Conservation (phyloP, 345 rosid species). For the Gossypium turneri region DNA sequence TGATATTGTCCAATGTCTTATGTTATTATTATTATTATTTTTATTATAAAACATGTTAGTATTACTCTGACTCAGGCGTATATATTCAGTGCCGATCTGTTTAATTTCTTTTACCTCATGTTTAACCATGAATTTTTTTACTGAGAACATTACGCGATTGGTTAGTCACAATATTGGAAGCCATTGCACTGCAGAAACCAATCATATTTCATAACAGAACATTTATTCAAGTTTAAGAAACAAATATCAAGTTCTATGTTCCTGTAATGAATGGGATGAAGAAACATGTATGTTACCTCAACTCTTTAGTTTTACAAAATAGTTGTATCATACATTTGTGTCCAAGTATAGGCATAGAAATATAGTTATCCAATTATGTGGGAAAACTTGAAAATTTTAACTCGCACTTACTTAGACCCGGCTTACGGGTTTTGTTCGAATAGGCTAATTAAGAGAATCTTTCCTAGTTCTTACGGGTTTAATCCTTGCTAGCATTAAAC, state of each 20-base stretch:
- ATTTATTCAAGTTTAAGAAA: neutral
- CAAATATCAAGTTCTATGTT: neutral
- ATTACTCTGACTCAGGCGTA: neutral
- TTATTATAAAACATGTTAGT: neutral
- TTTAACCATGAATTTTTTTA: constrained; percentile 63
- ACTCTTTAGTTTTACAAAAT: too few relatives aligned
- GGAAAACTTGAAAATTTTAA: too few relatives aligned
- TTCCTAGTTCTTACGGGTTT: constrained; percentile 26
- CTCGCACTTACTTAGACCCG: too few relatives aligned
- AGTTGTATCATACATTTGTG: too few relatives aligned
- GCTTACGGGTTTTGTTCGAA: neutral
- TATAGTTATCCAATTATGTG: too few relatives aligned
- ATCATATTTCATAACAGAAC: constrained; percentile 40
- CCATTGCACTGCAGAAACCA: constrained; percentile 90
- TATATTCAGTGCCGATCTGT: neutral
- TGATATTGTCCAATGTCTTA: constrained; percentile 81
- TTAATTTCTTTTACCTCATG: constrained; percentile 37
- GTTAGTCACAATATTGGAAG: constrained; percentile 82
- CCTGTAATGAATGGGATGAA: neutral
- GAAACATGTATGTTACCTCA: neutral
- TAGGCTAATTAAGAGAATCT: neutral
- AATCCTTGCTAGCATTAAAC: too few relatives aligned
- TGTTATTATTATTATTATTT: constrained; percentile 15
- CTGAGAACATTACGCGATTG: constrained; percentile 83
- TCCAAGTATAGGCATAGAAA: too few relatives aligned